A percentile compares a stretch with the other conserved stretches of the same genome.
phyloP scores from a whole-genome alignment of 441 rosid species.

The Sinapis alba region DNA sequence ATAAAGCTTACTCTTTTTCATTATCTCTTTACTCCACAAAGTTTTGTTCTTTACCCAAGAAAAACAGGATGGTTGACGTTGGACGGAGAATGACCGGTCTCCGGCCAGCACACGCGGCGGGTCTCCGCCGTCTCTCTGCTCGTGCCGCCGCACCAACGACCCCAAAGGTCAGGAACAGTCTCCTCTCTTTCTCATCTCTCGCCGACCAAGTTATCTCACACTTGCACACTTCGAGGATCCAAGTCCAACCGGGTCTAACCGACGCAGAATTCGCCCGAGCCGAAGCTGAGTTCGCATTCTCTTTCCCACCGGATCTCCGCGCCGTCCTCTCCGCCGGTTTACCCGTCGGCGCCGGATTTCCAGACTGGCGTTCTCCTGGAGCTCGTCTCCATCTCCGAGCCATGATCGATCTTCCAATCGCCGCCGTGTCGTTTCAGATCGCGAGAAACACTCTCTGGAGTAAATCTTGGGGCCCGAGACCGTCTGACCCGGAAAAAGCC shows the following conservation, averaged over 20 bases:
- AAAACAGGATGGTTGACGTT: constrained; percentile 75
- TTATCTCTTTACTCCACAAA: not conserved
- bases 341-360: constrained; percentile 84
- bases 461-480: constrained; percentile 88
- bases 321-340: constrained; percentile 87
- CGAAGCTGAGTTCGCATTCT: constrained; percentile 88
- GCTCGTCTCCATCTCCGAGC: constrained; percentile 85
- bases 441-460: constrained; percentile 90
- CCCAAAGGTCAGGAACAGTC: constrained; percentile 59
- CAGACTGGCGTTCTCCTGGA: constrained; percentile 88
- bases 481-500: constrained; percentile 80
- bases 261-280: constrained; percentile 86
- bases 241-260: constrained; percentile 76
- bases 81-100: constrained; percentile 93
- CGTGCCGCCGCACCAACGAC: constrained; percentile 81
- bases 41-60: not conserved
- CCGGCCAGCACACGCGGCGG: constrained; percentile 88
- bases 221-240: constrained; percentile 62
- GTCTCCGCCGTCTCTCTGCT: constrained; percentile 92
- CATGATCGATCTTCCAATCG: constrained; percentile 78
- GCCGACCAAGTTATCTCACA: constrained; percentile 79
- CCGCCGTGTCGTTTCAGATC: constrained; percentile 86
- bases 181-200: constrained; percentile 66
- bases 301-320: constrained; percentile 88
- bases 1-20: constrained; percentile 29